A percentile compares a stretch with the other conserved stretches of the same genome.
phyloP scores from a whole-genome alignment of 768 basidiomycete species.

The Coprinopsis sp. region DNA sequence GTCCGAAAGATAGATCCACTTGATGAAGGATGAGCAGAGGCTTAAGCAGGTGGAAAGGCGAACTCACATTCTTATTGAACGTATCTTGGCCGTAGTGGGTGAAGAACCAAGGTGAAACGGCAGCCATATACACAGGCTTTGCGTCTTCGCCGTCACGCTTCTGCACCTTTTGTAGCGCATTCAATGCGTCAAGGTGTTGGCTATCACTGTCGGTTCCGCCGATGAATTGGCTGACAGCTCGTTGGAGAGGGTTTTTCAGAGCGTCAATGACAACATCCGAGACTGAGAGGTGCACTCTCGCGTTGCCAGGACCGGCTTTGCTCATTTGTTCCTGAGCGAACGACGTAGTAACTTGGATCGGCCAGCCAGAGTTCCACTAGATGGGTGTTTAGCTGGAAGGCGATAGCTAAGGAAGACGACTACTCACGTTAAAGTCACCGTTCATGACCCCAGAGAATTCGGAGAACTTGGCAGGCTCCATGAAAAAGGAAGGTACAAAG shows the following conservation, averaged over 20 bases:
- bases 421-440: constrained; percentile 55
- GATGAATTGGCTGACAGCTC: constrained; percentile 34
- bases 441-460: constrained; percentile 46
- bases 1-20: constrained; percentile 66
- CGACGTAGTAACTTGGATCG: constrained; percentile 48
- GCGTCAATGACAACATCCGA: constrained; percentile 12
- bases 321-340: constrained; percentile 31
- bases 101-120: constrained; percentile 76
- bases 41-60: neutral
- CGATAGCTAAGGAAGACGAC: neutral
- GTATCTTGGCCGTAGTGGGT: constrained; percentile 65
- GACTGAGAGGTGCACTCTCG: neutral
- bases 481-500: constrained; percentile 71
- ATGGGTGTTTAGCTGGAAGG: constrained; percentile 10
- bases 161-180: constrained; percentile 21
- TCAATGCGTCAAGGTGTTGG: constrained; percentile 45
- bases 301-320: constrained; percentile 12
- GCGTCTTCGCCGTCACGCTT: constrained; percentile 22
- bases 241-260: constrained; percentile 15
- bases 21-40: constrained; percentile 1
- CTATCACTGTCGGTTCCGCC: constrained; percentile 50
- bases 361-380: constrained; percentile 85
- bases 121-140: constrained; percentile 39
- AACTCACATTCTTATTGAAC: constrained; percentile 68
- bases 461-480: constrained; percentile 45